Evolutionary conservation across 352 stramenopile species (phyloP).

Genomic region (Aphanomyces euteiches): DNA sequence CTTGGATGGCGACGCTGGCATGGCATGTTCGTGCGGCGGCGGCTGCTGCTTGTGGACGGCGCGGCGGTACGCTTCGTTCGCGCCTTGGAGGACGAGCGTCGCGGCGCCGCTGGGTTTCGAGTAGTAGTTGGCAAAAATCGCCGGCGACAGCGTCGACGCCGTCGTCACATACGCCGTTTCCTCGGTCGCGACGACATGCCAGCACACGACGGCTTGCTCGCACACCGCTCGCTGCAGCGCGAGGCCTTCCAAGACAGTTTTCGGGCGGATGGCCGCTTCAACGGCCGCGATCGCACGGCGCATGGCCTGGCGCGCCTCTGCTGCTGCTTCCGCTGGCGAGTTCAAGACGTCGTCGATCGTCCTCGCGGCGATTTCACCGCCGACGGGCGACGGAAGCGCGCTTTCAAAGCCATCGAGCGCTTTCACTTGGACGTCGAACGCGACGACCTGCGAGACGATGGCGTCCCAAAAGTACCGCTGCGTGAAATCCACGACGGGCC

Average conservation of each 20-base stretch:
- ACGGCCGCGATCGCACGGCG: conserved; percentile 36
- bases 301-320: conserved; percentile 41
- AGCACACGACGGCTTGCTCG: conserved; percentile 47
- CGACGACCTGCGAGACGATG: conserved; percentile 45
- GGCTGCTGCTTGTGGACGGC: not conserved
- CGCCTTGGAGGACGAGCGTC: conserved; percentile 7
- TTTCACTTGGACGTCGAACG: conserved; percentile 46
- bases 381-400: too few relatives aligned
- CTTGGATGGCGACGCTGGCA: too few relatives aligned
- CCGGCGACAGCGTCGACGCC: not conserved
- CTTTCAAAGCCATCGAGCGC: conserved; percentile 36
- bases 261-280: not conserved
- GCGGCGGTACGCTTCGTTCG: conserved; percentile 5
- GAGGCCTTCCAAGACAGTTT: not conserved
- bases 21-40: not conserved
- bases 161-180: conserved; percentile 35
- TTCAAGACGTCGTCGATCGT: conserved; percentile 30
- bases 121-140: conserved; percentile 19
- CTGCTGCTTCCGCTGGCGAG: conserved; percentile 32
- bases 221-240: conserved; percentile 42
- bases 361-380: too few relatives aligned
- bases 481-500: conserved; percentile 47
- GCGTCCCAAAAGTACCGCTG: conserved; percentile 61
- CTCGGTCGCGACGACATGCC: conserved; percentile 44
- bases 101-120: not conserved